A percentile compares a stretch with the other conserved stretches of the same genome.
phyloP scores from a whole-genome alignment of 192 early-diverging fungal genomes.

The Umbelopsis sp. region DNA sequence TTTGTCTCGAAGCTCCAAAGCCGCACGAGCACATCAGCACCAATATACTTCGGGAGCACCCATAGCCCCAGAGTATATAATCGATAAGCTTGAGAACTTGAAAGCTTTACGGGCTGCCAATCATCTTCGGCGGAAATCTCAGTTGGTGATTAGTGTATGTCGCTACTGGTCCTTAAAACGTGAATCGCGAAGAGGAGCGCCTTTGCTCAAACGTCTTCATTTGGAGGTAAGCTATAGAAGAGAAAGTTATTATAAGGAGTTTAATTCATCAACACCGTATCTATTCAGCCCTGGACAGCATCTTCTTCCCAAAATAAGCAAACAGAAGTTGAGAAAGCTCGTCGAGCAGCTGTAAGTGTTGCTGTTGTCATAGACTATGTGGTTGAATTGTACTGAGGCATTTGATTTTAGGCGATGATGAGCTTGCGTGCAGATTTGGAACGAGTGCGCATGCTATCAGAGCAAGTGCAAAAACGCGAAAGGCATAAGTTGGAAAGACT shows the following conservation, averaged over 20 bases:
- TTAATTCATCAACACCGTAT: not conserved
- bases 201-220: constrained; percentile 93
- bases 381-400: not conserved
- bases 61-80: constrained; percentile 65
- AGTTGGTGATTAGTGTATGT: constrained; percentile 71
- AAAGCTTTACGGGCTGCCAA: constrained; percentile 25
- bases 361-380: not conserved
- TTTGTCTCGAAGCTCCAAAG: constrained; percentile 50
- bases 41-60: constrained; percentile 65
- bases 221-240: constrained; percentile 68
- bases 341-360: constrained; percentile 36
- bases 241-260: not conserved
- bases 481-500: constrained; percentile 66
- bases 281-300: constrained; percentile 86
- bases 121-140: constrained; percentile 47
- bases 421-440: constrained; percentile 85
- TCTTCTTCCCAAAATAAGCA: constrained; percentile 77
- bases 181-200: constrained; percentile 85
- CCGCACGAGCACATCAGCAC: constrained; percentile 60
- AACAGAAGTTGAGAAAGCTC: constrained; percentile 74
- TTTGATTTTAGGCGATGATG: constrained; percentile 39
- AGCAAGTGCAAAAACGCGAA: constrained; percentile 77
- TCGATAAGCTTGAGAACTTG: constrained; percentile 45
- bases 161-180: constrained; percentile 97
- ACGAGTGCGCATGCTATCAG: constrained; percentile 79